phyloP scores from a whole-genome alignment of 805 yeast species.

The Vanderwaltozyma yarrowii region DNA sequence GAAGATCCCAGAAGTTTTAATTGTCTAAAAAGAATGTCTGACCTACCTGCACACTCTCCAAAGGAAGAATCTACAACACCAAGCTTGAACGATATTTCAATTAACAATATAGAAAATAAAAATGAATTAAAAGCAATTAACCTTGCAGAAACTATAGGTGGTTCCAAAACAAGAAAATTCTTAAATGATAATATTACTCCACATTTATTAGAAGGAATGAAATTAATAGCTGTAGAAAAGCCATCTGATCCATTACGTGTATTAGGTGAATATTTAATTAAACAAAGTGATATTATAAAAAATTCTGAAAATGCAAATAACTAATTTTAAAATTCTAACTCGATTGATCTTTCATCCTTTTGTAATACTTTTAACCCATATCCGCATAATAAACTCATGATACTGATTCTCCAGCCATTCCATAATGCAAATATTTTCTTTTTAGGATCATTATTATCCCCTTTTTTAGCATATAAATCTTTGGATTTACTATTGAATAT shows the following conservation, averaged over 20 bases:
- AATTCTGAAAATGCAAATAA: not conserved
- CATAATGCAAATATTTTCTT: constrained; percentile 35
- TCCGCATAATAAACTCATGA: constrained; percentile 66
- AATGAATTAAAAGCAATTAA: constrained; percentile 1
- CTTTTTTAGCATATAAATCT: no score
- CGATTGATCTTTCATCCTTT: constrained; percentile 29
- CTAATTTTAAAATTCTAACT: constrained; percentile 24
- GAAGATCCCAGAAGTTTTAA: no score
- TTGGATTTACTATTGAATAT: not conserved
- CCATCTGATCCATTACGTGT: constrained; percentile 46
- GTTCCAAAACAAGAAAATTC: constrained; percentile 62
- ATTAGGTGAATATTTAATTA: constrained; percentile 46
- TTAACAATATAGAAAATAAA: not conserved
- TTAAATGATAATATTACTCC: constrained; percentile 55
- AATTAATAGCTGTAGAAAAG: constrained; percentile 38
- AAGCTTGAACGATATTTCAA: not conserved
- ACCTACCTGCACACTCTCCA: no score
- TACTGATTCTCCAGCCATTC: constrained; percentile 89
- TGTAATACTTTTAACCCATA: constrained; percentile 62
- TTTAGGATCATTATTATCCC: not conserved
- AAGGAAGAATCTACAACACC: not conserved
- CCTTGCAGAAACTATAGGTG: constrained; percentile 49
- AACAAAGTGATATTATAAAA: constrained; percentile 21
- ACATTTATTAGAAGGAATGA: constrained; percentile 54
- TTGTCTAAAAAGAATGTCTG: no score